Conservation (phyloP, 169 alveolate species). For the Theileria luwenshuni region DNA sequence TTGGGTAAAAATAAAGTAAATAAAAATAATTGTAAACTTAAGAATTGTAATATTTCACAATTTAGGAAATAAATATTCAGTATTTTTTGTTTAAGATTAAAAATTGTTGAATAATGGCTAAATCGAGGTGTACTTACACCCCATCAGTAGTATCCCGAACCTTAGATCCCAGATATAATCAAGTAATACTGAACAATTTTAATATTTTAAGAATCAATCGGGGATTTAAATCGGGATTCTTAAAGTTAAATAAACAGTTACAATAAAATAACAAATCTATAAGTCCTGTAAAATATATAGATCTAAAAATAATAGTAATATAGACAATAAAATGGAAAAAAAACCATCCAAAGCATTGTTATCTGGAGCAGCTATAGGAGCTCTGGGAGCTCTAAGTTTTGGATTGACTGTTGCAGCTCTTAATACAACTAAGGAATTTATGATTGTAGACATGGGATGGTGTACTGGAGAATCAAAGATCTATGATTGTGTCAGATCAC, state of each 20-base stretch:
- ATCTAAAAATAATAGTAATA: not conserved
- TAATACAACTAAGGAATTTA: slow-evolving; percentile 68
- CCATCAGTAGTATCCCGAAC: too few species aligned
- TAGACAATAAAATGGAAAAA: not conserved
- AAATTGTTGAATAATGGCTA: too few species aligned
- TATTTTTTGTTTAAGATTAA: too few species aligned
- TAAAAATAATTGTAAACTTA: too few species aligned
- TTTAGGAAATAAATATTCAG: too few species aligned
- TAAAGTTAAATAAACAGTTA: slow-evolving; percentile 3
- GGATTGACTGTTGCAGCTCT: slow-evolving; percentile 70
- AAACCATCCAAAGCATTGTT: slow-evolving; percentile 11
- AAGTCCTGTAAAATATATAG: not conserved
- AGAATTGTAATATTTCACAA: too few species aligned
- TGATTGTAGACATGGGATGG: slow-evolving; percentile 74
- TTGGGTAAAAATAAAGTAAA: too few species aligned
- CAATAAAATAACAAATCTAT: too few species aligned
- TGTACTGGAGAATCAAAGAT: slow-evolving; percentile 45
- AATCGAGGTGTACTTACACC: slow-evolving; percentile 6
- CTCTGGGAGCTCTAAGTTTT: slow-evolving; percentile 70
- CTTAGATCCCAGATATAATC: too few species aligned
- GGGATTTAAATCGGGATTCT: slow-evolving; percentile 3
- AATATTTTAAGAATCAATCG: not conserved
- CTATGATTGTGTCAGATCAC: slow-evolving; percentile 32
- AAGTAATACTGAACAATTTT: too few species aligned
- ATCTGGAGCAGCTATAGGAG: slow-evolving; percentile 48